phyloP scores from a whole-genome alignment of 108 stramenopile genomes.

The Seminavis robusta region DNA sequence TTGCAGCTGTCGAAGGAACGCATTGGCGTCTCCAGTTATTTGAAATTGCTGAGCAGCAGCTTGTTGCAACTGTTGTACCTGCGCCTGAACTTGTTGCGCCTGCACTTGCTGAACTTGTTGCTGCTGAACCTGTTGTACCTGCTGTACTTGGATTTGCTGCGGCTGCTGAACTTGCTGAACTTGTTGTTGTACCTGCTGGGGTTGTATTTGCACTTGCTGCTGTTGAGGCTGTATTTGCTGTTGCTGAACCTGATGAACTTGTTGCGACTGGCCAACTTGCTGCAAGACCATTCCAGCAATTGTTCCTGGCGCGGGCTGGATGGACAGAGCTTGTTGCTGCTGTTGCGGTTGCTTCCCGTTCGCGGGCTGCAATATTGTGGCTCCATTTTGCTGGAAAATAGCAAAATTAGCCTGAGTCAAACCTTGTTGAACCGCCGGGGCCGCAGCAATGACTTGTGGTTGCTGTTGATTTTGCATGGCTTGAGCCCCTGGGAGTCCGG shows the following conservation, averaged over 20 bases:
- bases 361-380: neutral
- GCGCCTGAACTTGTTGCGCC: neutral
- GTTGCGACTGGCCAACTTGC: slow-evolving; percentile 7
- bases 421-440: neutral
- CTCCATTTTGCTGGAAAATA: neutral
- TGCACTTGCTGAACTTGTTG: slow-evolving; percentile 1
- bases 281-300: too few species aligned
- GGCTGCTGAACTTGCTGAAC: neutral
- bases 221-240: slow-evolving; percentile 5
- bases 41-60: slow-evolving; percentile 17
- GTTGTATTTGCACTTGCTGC: slow-evolving; percentile 13
- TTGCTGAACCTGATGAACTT: slow-evolving; percentile 8
- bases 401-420: neutral
- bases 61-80: slow-evolving; percentile 10
- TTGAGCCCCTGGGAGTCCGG: too few species aligned
- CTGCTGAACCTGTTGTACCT: neutral
- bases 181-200: slow-evolving; percentile 12
- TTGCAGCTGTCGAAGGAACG: slow-evolving; percentile 40
- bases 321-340: slow-evolving; percentile 1
- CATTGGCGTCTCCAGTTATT: slow-evolving; percentile 26
- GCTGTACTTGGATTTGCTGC: neutral
- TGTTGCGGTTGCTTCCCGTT: slow-evolving; percentile 1
- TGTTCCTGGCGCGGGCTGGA: too few species aligned
- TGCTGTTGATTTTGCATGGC: too few species aligned
- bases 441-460: too few species aligned